Percentiles rank a stretch among this genome's conserved stretches.
Conservation (phyloP, 1,139 yeast species). For the Fermentozyma sake region DNA sequence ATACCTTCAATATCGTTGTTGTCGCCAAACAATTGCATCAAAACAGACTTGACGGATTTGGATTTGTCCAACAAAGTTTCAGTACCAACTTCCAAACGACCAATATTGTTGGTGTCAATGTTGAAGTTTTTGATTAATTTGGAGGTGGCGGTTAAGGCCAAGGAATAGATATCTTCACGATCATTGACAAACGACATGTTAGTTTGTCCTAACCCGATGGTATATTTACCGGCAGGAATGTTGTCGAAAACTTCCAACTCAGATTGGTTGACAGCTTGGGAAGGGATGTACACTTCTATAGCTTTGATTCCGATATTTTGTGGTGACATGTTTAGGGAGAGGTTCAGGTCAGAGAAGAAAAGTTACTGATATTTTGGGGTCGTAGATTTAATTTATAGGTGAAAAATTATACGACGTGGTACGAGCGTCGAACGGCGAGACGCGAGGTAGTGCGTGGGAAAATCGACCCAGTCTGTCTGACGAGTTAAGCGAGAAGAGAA, state of each 20-base stretch:
- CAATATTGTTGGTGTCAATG: constrained; percentile 76
- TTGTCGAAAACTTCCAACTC: constrained; percentile 84
- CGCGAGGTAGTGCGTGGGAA: no score
- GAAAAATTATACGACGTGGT: no score
- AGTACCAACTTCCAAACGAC: constrained; percentile 97
- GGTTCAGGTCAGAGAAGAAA: background rate
- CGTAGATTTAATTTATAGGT: no score
- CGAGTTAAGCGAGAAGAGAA: no score
- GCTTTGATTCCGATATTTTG: constrained; percentile 95
- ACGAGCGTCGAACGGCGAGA: no score
- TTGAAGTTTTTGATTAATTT: constrained; percentile 74
- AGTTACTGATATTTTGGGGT: no score
- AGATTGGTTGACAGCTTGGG: constrained; percentile 76
- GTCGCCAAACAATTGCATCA: constrained; percentile 90
- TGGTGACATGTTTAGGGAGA: constrained; percentile 26
- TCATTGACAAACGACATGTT: constrained; percentile 97
- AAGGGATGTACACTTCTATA: constrained; percentile 86
- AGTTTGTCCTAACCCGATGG: constrained; percentile 98
- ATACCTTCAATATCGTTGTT: constrained; percentile 94
- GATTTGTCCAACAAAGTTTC: constrained; percentile 96
- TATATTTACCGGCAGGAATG: constrained; percentile 91
- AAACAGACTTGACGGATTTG: constrained; percentile 91
- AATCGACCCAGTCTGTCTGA: no score
- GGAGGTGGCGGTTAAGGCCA: constrained; percentile 78
- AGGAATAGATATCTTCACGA: constrained; percentile 94